Conservation (phyloP, 441 rosid species). For the Syzygium syzygioides region DNA sequence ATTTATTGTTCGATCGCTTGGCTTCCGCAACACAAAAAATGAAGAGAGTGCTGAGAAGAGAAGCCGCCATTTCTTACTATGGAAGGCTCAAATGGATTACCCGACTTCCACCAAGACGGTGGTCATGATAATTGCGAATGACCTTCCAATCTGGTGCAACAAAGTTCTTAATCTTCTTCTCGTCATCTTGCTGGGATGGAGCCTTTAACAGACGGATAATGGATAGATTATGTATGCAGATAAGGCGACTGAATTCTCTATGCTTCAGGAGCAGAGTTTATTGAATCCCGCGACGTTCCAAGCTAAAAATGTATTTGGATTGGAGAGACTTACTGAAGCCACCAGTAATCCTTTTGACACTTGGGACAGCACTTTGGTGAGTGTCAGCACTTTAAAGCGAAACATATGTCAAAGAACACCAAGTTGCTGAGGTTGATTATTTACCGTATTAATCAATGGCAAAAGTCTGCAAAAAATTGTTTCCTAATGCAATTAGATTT, state of each 20-base stretch:
- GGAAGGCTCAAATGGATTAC: not conserved
- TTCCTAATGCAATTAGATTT: not conserved
- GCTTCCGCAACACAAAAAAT: too few species aligned
- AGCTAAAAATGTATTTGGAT: not conserved
- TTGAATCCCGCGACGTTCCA: not conserved
- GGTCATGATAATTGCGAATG: not conserved
- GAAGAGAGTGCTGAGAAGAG: not conserved
- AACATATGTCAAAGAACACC: not conserved
- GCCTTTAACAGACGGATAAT: not conserved
- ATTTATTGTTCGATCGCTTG: too few species aligned
- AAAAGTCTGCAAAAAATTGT: not conserved
- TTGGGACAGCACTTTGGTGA: not conserved
- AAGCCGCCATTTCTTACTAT: not conserved
- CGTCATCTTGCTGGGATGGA: not conserved
- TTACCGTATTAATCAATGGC: not conserved
- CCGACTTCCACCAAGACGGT: not conserved
- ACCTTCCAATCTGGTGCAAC: not conserved
- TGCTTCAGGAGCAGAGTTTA: not conserved
- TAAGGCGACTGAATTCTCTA: not conserved
- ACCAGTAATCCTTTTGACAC: too few species aligned
- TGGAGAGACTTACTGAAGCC: not conserved
- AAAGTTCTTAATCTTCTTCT: not conserved
- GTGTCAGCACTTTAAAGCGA: not conserved
- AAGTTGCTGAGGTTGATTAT: not conserved
- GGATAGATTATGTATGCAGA: not conserved